A percentile compares a stretch with the other conserved stretches of the same genome.
Conservation (phyloP, 2,329 filamentous ascomycete species). For the Orbilia quercus region DNA sequence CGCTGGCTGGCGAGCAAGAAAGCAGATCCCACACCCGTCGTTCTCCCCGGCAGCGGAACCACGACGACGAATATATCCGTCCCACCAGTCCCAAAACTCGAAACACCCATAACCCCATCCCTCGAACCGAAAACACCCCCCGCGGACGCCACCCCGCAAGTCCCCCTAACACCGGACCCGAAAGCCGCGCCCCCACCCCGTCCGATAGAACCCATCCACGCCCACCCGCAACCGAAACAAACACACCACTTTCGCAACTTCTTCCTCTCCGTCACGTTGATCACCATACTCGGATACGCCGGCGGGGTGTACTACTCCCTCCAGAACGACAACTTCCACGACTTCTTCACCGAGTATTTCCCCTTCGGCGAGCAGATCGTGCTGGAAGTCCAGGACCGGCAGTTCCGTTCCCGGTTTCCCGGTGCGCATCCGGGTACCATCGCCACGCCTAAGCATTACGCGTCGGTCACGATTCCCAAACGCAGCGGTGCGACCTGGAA, state of each 20-base stretch:
- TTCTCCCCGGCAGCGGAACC: constrained; percentile 58
- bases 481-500: constrained; percentile 60
- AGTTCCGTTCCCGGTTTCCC: constrained; percentile 88
- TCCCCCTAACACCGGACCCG: constrained; percentile 65
- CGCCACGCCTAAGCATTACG: constrained; percentile 63
- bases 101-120: constrained; percentile 59
- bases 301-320: constrained; percentile 93
- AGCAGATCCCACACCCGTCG: constrained; percentile 58
- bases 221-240: constrained; percentile 68
- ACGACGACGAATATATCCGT: constrained; percentile 61
- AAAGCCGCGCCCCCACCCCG: constrained; percentile 63
- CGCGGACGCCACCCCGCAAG: constrained; percentile 66
- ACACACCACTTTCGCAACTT: constrained; percentile 81
- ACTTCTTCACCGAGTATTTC: constrained; percentile 97
- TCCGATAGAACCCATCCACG: constrained; percentile 64
- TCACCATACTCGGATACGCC: constrained; percentile 81
- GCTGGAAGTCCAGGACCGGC: constrained; percentile 92
- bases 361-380: constrained; percentile 95
- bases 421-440: constrained; percentile 65
- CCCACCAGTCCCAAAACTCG: constrained; percentile 55
- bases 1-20: constrained; percentile 47
- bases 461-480: constrained; percentile 58
- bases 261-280: constrained; percentile 78
- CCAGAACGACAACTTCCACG: constrained; percentile 96
- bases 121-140: constrained; percentile 62